phyloP scores from a whole-genome alignment of 768 basidiomycete species.

The Russula earlei region DNA sequence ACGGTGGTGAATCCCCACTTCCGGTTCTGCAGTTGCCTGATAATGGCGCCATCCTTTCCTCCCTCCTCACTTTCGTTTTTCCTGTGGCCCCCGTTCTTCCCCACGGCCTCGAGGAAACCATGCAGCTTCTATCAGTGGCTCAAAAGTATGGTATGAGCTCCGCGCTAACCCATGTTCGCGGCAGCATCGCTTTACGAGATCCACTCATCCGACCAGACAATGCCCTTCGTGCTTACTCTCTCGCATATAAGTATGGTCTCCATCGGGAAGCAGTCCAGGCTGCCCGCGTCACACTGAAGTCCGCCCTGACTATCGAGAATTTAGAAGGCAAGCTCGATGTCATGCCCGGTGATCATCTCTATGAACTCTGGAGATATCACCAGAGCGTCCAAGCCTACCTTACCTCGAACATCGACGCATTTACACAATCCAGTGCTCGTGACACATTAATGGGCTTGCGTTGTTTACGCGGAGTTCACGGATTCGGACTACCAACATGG shows the following conservation, averaged over 20 bases:
- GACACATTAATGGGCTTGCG: not conserved
- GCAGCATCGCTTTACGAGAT: not conserved
- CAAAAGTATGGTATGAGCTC: not conserved
- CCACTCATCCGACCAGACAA: not conserved
- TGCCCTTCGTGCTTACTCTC: not conserved
- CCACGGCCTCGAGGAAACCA: not conserved
- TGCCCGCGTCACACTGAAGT: not conserved
- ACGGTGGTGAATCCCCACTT: not conserved
- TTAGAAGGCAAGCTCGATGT: not conserved
- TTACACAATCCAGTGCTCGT: not conserved
- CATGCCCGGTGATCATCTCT: not conserved
- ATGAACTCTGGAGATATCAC: slow-evolving; percentile 5
- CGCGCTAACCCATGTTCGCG: not conserved
- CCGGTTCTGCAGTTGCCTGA: not conserved
- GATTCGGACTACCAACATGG: not conserved
- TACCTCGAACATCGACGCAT: not conserved
- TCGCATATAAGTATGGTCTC: slow-evolving; percentile 1
- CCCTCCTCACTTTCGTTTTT: slow-evolving; percentile 8
- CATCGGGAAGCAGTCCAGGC: not conserved
- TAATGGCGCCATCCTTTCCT: not conserved
- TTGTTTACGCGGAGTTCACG: not conserved
- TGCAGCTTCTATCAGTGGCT: not conserved
- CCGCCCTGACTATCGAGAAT: not conserved
- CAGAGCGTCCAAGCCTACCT: not conserved
- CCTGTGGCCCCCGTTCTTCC: not conserved